A percentile compares a stretch with the other conserved stretches of the same genome.
phyloP scores from a whole-genome alignment of 306 rosid genomes.

The Sesbania bispinosa region DNA sequence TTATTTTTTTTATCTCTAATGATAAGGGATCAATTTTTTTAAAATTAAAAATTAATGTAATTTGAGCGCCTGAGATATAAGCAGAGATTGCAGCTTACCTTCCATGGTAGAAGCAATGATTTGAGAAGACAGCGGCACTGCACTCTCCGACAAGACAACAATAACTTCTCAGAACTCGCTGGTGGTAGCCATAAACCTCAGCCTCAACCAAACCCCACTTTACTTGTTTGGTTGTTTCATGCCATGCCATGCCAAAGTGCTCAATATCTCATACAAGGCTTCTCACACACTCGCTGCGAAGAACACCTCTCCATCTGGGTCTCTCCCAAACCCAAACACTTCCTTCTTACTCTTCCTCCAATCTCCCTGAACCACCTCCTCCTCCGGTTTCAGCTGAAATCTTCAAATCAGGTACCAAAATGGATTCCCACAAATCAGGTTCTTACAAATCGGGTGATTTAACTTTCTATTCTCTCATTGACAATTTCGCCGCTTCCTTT shows the following conservation, averaged over 20 bases:
- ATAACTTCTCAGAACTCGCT: neutral
- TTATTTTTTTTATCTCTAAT: too few relatives aligned
- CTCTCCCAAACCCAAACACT: conserved; percentile 15
- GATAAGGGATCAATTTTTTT: too few relatives aligned
- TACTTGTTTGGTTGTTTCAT: conserved; percentile 24
- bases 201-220: neutral
- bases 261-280: conserved; percentile 30
- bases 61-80: too few relatives aligned
- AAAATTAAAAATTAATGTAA: too few relatives aligned
- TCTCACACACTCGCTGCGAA: conserved; percentile 30
- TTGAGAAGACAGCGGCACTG: neutral
- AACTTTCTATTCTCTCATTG: conserved; percentile 69
- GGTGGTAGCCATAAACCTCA: neutral
- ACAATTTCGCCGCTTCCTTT: conserved; percentile 48
- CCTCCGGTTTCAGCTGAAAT: conserved; percentile 49
- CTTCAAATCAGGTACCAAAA: conserved; percentile 53
- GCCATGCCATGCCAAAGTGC: conserved; percentile 51
- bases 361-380: neutral
- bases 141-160: neutral
- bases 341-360: conserved; percentile 17
- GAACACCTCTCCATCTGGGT: neutral
- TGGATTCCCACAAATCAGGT: conserved; percentile 51
- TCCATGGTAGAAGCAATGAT: too few relatives aligned
- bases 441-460: conserved; percentile 77
- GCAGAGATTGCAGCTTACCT: too few relatives aligned